Conservation (phyloP, 1,139 yeast species). For the Yamadazyma blattariae region DNA sequence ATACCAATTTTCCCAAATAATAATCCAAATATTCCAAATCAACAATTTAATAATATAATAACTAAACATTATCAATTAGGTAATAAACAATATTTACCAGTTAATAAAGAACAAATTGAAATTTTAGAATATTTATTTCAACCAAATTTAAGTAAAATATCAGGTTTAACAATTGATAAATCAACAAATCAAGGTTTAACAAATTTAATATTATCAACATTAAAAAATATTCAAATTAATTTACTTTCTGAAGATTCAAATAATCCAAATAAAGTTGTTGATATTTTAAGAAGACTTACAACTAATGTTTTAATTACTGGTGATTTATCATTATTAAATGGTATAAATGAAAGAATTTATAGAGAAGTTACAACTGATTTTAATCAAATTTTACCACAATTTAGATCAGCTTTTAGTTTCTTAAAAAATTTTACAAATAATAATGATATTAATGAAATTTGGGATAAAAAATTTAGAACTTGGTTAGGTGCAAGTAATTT, state of each 20-base stretch:
- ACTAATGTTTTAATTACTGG: slow-evolving; percentile 70
- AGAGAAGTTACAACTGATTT: slow-evolving; percentile 53
- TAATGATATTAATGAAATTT: slow-evolving; percentile 33
- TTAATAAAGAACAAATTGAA: slow-evolving; percentile 40
- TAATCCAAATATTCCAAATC: slow-evolving; percentile 1
- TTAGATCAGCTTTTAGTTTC: slow-evolving; percentile 21
- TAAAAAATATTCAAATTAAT: slow-evolving; percentile 34
- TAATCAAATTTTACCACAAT: slow-evolving; percentile 47
- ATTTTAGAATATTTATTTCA: slow-evolving; percentile 55
- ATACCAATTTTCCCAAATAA: slow-evolving; percentile 3
- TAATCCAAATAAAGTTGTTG: slow-evolving; percentile 33
- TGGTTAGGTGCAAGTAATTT: slow-evolving; percentile 71
- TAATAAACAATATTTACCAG: slow-evolving; percentile 36
- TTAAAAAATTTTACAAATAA: slow-evolving; percentile 24
- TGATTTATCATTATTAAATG: slow-evolving; percentile 56
- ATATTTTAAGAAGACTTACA: slow-evolving; percentile 40
- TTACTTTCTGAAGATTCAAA: slow-evolving; percentile 25
- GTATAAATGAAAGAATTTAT: slow-evolving; percentile 58
- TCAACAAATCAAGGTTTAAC: slow-evolving; percentile 43
- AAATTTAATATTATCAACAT: slow-evolving; percentile 35
- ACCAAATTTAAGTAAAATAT: slow-evolving; percentile 42
- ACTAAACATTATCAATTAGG: slow-evolving; percentile 47
- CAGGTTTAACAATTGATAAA: slow-evolving; percentile 29
- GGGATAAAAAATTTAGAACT: slow-evolving; percentile 56
- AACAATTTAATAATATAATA: slow-evolving; percentile 4